Conservation (phyloP, 129 eudicot species). For the Oenanthe sinensis region DNA sequence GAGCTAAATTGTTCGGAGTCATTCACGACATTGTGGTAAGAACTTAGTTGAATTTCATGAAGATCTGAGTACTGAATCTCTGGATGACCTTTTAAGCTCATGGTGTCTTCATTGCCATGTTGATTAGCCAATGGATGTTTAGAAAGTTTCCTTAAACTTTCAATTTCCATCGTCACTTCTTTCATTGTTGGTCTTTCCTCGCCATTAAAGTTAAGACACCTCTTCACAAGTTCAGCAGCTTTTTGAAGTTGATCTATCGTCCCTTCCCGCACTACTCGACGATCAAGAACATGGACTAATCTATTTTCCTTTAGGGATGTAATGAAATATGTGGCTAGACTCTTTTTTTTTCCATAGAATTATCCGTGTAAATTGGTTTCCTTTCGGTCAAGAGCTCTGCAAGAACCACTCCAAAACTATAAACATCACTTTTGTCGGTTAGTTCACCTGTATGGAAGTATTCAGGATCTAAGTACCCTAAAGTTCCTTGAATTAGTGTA, state of each 20-base stretch:
- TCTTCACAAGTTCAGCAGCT: conserved; percentile 27
- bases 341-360: conserved; percentile 16
- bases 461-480: conserved; percentile 52
- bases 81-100: neutral
- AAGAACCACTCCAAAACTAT: conserved; percentile 42
- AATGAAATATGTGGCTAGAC: conserved; percentile 32
- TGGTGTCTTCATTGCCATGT: conserved; percentile 11
- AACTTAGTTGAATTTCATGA: neutral
- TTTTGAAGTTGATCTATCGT: conserved; percentile 23
- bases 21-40: neutral
- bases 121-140: conserved; percentile 31
- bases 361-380: conserved; percentile 21
- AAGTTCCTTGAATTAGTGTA: conserved; percentile 42
- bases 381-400: conserved; percentile 28
- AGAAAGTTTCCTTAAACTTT: conserved; percentile 27
- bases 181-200: conserved; percentile 51
- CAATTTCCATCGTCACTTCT: conserved; percentile 40
- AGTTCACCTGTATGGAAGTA: conserved; percentile 35
- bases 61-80: neutral
- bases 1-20: neutral
- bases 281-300: conserved; percentile 32
- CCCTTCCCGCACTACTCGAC: conserved; percentile 24
- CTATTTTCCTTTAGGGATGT: conserved; percentile 28
- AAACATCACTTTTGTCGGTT: conserved; percentile 45
- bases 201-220: conserved; percentile 32